Percentiles rank a stretch among this genome's conserved stretches.
These are phyloP conservation scores for Amanita phalloides DNA, from an alignment of 768 basidiomycete genomes.

Conservation along the genomic window DNA sequence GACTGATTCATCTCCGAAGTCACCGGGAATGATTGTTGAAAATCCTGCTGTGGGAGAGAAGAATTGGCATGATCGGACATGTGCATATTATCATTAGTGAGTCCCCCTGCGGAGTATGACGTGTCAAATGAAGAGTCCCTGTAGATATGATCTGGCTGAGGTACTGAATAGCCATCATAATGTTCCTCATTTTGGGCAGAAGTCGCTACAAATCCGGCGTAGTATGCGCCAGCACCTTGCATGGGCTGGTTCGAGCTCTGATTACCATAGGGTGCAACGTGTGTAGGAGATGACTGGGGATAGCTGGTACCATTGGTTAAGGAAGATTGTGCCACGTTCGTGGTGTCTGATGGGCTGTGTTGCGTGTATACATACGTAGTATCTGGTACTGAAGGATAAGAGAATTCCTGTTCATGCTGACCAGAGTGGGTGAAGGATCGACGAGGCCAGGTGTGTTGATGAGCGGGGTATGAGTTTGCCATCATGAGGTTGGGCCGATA, in stretches of 20 bases:
- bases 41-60: background rate
- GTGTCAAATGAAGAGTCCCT: background rate
- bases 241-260: background rate
- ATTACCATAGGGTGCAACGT: background rate
- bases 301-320: constrained; percentile 6
- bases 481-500: background rate
- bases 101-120: background rate
- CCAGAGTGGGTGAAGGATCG: constrained; percentile 16
- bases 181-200: background rate
- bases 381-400: constrained; percentile 7
- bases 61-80: background rate
- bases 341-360: constrained; percentile 5
- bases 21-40: background rate
- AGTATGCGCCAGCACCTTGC: background rate
- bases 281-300: constrained; percentile 5
- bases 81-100: background rate
- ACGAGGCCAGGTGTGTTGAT: constrained; percentile 16
- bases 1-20: background rate
- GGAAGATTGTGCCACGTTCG: constrained; percentile 8
- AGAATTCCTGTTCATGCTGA: constrained; percentile 28
- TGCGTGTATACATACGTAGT: background rate
- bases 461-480: constrained; percentile 15
- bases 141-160: background rate
- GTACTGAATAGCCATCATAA: background rate
- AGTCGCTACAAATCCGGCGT: background rate